These are phyloP conservation scores for Xylaria sp. DNA, from an alignment of 2,329 filamentous ascomycete species.

Conservation along the genomic window DNA sequence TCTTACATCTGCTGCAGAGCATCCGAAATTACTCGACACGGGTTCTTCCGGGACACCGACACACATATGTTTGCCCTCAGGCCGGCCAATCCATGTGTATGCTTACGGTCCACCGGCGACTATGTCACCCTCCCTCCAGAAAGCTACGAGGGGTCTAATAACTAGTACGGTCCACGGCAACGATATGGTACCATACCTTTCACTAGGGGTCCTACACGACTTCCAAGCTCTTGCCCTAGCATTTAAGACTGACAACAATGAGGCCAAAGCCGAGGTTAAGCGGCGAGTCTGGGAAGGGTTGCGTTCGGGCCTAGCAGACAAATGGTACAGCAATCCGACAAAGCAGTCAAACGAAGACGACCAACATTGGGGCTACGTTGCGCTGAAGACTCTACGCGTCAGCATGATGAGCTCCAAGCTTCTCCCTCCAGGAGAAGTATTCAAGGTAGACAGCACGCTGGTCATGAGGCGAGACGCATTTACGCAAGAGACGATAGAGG, in stretches of 20 bases:
- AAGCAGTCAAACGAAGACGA: conserved; percentile 61
- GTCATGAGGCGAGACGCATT: conserved; percentile 76
- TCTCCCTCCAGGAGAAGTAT: conserved; percentile 80
- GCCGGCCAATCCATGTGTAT: conserved; percentile 80
- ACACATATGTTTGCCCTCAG: conserved; percentile 68
- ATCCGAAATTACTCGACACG: conserved; percentile 54
- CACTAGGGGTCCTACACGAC: conserved; percentile 78
- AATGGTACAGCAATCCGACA: conserved; percentile 65
- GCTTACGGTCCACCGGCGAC: conserved; percentile 80
- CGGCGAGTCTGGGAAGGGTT: conserved; percentile 74
- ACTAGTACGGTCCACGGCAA: conserved; percentile 79
- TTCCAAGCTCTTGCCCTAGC: conserved; percentile 77
- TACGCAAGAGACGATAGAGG: conserved; percentile 56
- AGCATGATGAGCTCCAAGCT: conserved; percentile 77
- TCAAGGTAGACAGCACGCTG: conserved; percentile 74
- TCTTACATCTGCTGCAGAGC: conserved; percentile 67
- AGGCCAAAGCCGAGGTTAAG: conserved; percentile 74
- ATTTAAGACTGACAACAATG: conserved; percentile 77
- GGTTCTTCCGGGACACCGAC: conserved; percentile 32
- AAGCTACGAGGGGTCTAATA: conserved; percentile 77
- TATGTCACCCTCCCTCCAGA: conserved; percentile 75
- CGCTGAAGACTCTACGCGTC: conserved; percentile 72
- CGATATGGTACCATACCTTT: conserved; percentile 79
- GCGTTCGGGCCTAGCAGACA: conserved; percentile 68
- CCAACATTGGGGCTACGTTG: conserved; percentile 76